Conservation (phyloP, 306 rosid genomes). For the Delonix regia region DNA sequence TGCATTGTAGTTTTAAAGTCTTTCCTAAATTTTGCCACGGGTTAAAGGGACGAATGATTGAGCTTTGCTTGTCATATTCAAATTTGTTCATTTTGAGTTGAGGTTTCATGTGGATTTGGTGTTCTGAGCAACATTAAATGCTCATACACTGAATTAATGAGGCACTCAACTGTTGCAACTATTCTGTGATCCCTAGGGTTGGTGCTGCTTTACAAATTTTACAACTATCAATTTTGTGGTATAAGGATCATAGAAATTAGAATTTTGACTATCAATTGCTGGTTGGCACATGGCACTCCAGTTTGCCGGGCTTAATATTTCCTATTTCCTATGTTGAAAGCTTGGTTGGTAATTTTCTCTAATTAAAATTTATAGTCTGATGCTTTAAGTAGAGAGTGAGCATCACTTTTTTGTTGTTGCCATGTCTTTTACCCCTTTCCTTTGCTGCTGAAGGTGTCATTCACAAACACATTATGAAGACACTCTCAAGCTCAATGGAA, state of each 20-base stretch:
- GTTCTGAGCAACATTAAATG: background rate
- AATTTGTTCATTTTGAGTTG: background rate
- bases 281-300: background rate
- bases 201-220: background rate
- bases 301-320: background rate
- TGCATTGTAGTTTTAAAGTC: background rate
- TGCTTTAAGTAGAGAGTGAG: background rate
- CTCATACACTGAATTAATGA: background rate
- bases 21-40: background rate
- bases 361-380: background rate
- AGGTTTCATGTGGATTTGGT: background rate
- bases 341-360: background rate
- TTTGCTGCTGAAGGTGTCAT: background rate
- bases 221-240: background rate
- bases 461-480: background rate
- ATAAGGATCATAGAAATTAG: background rate
- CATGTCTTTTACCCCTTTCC: background rate
- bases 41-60: background rate
- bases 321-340: background rate
- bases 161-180: background rate
- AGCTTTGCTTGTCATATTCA: background rate
- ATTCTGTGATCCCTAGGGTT: background rate
- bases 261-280: background rate
- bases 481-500: background rate
- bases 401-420: background rate